Conservation (phyloP, 331 rosid species). For the Stylosanthes scabra region DNA sequence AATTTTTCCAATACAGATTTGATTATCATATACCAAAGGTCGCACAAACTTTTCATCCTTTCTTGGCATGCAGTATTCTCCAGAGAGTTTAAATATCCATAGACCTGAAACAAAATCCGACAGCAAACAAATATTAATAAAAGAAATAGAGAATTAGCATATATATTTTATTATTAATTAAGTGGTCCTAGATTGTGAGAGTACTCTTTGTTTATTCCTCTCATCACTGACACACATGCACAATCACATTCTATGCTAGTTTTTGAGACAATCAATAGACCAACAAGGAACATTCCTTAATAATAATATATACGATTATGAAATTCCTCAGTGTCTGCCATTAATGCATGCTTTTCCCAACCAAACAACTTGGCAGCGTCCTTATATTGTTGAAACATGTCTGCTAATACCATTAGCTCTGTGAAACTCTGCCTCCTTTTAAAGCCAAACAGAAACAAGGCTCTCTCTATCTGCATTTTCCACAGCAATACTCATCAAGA, state of each 20-base stretch:
- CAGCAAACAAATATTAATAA: neutral
- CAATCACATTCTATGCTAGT: conserved; percentile 40
- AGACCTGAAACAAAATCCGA: too few species aligned
- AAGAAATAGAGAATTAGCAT: neutral
- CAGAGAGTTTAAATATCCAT: too few species aligned
- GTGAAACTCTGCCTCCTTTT: conserved; percentile 54
- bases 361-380: conserved; percentile 75
- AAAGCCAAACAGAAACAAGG: conserved; percentile 24
- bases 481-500: conserved; percentile 39
- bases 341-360: conserved; percentile 57
- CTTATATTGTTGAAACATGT: conserved; percentile 80
- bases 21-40: too few species aligned
- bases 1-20: too few species aligned
- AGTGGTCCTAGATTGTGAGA: conserved; percentile 24
- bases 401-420: conserved; percentile 49
- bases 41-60: too few species aligned
- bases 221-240: conserved; percentile 43
- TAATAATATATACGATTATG: conserved; percentile 45
- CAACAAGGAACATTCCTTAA: conserved; percentile 57
- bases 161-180: neutral
- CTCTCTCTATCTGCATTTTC: neutral
- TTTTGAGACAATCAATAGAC: conserved; percentile 49
- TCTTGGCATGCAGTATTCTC: too few species aligned
- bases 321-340: conserved; percentile 77
- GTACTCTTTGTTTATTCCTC: conserved; percentile 25